These are phyloP conservation scores for Atkinsonella texensis DNA, from an alignment of 2,329 filamentous ascomycete species.

Conservation along the genomic window DNA sequence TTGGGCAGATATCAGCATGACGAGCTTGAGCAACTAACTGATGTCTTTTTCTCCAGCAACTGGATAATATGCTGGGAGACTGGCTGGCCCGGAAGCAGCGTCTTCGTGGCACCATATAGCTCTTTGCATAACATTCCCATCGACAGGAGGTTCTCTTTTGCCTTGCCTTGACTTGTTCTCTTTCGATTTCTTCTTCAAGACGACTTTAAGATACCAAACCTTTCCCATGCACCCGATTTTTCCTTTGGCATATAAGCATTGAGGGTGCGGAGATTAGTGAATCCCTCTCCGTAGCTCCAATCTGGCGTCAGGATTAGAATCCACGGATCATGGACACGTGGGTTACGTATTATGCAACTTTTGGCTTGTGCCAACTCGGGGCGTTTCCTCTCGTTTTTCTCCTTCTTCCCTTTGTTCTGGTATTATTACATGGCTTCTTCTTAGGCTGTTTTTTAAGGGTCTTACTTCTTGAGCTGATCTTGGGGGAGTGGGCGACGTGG, in stretches of 20 bases:
- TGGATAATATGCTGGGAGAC: conserved; percentile 77
- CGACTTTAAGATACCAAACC: conserved; percentile 5
- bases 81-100: conserved; percentile 65
- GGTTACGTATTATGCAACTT: not conserved
- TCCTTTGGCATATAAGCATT: conserved; percentile 6
- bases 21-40: not conserved
- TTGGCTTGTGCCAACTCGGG: not conserved
- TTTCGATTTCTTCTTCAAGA: not conserved
- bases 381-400: not conserved
- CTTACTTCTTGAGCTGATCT: too few relatives aligned
- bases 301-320: conserved; percentile 3
- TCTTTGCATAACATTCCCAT: not conserved
- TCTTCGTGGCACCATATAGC: conserved; percentile 36
- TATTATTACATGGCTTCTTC: not conserved
- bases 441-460: not conserved
- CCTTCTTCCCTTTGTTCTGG: not conserved
- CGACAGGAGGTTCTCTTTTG: not conserved
- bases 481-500: too few relatives aligned
- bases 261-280: not conserved
- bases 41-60: conserved; percentile 37
- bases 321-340: not conserved
- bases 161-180: not conserved
- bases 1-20: too few relatives aligned
- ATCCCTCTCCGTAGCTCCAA: not conserved
- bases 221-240: not conserved